Evolutionary conservation across 2,329 filamentous ascomycete species (phyloP), one percentile per base, ranked within the genome.

Genomic region (Ilyonectria mors-panacis): DNA sequence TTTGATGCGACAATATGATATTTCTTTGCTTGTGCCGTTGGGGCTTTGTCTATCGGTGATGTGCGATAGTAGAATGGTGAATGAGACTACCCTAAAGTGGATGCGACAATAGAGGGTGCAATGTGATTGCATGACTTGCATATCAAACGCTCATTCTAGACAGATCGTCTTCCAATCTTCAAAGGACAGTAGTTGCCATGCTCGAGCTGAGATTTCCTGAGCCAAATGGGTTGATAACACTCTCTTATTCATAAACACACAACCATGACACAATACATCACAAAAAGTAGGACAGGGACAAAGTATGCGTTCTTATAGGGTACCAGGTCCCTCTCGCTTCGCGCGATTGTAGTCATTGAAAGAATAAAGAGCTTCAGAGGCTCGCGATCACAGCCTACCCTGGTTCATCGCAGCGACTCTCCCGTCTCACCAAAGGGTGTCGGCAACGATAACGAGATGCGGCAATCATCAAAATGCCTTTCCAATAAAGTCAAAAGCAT

Each of bases 401-500:
- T 30, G 30, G n/a, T 53, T 59, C 21, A 59, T 48, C 55, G 10
- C 33, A 59, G 44, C 55, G 47, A 37, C 37, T 39, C 55, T 21
- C 23, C 26, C 54, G 15, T 33, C 17, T 28, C 7, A 15, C 19
- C n/a, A 28, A 44, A 26, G 51, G 60, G 21, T 44, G 37, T 54
- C 61, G 23, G 47, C 39, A 33, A 39, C 47, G 55, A 59, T 42
- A 33, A 51, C 17, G 55, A 60, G 64, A 70, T 59, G n/a, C 50
- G 60, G 39, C 59, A 30, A 37, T 61, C 64, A 50, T 56, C 51
- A 55, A 58, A 59, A 59, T 55, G 53, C 58, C 54, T 58, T 33
- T 48, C 51, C 45, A 60, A 48, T 69, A 54, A 69, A 59, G 48
- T 63, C 42, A 61, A 30, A 54, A 42, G 56, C 56, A 23, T 19